Evolutionary conservation across 306 rosid genomes (phyloP).

Genomic region (Citrullus colocynthis): DNA sequence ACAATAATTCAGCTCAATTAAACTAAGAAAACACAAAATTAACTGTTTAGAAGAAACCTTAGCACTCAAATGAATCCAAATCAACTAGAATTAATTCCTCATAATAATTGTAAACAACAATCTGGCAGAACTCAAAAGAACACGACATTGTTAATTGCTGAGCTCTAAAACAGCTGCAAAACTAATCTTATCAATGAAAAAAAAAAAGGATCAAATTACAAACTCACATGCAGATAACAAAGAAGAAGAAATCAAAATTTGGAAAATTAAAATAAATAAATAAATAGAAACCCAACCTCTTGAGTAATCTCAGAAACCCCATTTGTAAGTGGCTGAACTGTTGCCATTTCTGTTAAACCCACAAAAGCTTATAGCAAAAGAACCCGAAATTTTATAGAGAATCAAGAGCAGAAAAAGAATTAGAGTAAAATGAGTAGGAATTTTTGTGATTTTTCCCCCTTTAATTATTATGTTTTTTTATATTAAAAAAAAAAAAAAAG

Average conservation of each 20-base stretch:
- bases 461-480: neutral
- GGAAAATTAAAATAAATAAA: neutral
- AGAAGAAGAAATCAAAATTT: neutral
- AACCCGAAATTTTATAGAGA: neutral
- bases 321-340: neutral
- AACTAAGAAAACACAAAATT: neutral
- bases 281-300: conserved; percentile 7
- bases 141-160: neutral
- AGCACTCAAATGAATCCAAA: neutral
- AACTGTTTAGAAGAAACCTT: neutral
- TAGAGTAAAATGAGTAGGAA: neutral
- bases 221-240: neutral
- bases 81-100: neutral
- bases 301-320: conserved; percentile 8
- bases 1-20: neutral
- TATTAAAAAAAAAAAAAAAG: no score
- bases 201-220: neutral
- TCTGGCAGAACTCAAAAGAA: neutral
- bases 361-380: neutral
- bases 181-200: neutral
- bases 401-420: neutral
- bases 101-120: neutral
- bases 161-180: neutral
- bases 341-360: neutral
- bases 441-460: neutral